Percentiles rank a stretch among this genome's conserved stretches.
These are phyloP conservation scores for Elsinoe fawcettii DNA, from an alignment of 2,329 filamentous ascomycete genomes.

Conservation along the genomic window DNA sequence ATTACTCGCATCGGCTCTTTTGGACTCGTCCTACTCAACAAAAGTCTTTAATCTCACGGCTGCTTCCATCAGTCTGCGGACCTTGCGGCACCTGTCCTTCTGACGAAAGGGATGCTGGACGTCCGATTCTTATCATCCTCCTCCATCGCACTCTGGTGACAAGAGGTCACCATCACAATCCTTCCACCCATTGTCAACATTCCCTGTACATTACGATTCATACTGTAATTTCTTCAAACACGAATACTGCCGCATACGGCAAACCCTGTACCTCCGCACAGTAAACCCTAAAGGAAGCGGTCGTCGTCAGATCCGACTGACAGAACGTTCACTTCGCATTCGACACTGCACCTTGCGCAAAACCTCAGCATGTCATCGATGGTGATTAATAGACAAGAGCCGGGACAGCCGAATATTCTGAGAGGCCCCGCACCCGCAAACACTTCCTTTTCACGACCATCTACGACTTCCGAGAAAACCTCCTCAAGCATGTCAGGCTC, in stretches of 20 bases:
- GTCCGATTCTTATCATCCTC: conserved; percentile 1
- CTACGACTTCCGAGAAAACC: neutral
- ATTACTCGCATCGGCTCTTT: conserved; percentile 2
- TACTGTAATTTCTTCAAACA: conserved; percentile 13
- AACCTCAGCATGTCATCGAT: conserved; percentile 4
- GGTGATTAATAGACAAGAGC: conserved; percentile 16
- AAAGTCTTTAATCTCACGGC: conserved; percentile 10
- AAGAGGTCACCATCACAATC: neutral
- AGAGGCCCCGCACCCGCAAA: neutral
- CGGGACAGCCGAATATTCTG: conserved; percentile 7
- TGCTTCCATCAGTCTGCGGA: neutral
- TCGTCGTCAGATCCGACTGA: neutral
- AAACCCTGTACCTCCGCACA: neutral
- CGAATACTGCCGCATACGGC: neutral
- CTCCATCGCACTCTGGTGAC: neutral
- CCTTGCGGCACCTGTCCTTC: conserved; percentile 1
- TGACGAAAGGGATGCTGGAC: conserved; percentile 3
- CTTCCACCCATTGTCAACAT: neutral
- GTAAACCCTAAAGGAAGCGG: neutral
- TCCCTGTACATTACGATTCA: conserved; percentile 16
- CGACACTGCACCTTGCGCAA: neutral
- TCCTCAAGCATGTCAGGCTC: neutral
- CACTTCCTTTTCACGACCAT: neutral
- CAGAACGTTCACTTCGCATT: neutral
- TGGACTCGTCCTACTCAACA: neutral